These are phyloP conservation scores for Daldinia decipiens DNA, from an alignment of 495 filamentous ascomycete genomes.

Conservation along the genomic window DNA sequence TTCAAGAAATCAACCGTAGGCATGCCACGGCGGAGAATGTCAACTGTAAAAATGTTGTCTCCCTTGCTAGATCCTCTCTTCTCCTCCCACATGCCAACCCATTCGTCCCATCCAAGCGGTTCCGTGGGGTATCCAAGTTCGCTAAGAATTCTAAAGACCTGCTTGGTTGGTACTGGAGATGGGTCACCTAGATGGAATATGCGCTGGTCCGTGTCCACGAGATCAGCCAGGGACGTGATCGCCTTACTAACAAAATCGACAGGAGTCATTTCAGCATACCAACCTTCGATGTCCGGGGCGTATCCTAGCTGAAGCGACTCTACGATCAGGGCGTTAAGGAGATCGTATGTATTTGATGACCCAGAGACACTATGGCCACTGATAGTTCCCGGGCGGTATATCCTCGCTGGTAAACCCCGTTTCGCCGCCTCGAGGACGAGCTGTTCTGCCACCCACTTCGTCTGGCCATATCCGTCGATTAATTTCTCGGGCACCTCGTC, in stretches of 20 bases:
- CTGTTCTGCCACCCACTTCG: constrained; percentile 75
- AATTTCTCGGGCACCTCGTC: constrained; percentile 69
- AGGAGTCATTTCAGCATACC: constrained; percentile 77
- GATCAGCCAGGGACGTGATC: constrained; percentile 68
- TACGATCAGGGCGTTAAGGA: constrained; percentile 71
- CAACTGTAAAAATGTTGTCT: constrained; percentile 73
- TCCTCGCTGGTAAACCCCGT: constrained; percentile 68
- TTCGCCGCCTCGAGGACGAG: constrained; percentile 70
- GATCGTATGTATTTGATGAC: constrained; percentile 74
- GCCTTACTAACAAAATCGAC: constrained; percentile 75
- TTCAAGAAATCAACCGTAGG: constrained; percentile 66
- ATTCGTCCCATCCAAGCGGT: constrained; percentile 68
- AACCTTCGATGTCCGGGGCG: constrained; percentile 70
- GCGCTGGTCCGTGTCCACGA: constrained; percentile 61
- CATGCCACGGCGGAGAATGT: constrained; percentile 73
- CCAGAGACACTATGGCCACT: constrained; percentile 71
- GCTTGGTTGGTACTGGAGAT: constrained; percentile 64
- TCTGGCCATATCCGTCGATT: constrained; percentile 70
- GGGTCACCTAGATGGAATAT: constrained; percentile 75
- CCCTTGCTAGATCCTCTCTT: constrained; percentile 65
- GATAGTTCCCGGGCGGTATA: constrained; percentile 71
- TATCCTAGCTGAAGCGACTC: constrained; percentile 72
- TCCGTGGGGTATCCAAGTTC: constrained; percentile 72
- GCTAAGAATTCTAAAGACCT: constrained; percentile 65
- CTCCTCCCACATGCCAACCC: constrained; percentile 70